phyloP scores from a whole-genome alignment of 768 basidiomycete species.

The Leucocoprinus sp. region DNA sequence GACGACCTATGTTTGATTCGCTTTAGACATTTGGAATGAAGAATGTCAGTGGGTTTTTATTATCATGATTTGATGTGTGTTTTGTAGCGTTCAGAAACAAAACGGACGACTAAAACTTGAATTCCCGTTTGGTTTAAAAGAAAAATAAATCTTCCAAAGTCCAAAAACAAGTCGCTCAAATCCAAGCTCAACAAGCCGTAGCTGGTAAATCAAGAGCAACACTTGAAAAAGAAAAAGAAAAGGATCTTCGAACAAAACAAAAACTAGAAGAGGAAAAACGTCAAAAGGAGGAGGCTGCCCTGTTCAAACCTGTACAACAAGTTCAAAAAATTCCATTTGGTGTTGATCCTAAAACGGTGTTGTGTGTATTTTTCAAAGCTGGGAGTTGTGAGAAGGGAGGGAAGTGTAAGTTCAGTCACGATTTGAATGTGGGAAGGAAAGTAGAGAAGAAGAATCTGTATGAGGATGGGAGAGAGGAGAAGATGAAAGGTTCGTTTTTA shows the following conservation, averaged over 20 bases:
- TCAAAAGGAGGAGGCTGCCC: slow-evolving; percentile 74
- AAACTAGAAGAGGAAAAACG: slow-evolving; percentile 78
- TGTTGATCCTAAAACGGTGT: slow-evolving; percentile 90
- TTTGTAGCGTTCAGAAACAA: too few species aligned
- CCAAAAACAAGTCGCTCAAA: slow-evolving; percentile 71
- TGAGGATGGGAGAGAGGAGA: slow-evolving; percentile 78
- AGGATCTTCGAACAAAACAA: slow-evolving; percentile 63
- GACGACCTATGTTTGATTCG: slow-evolving; percentile 11
- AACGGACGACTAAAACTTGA: too few species aligned
- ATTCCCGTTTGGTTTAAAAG: too few species aligned
- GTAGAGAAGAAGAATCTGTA: slow-evolving; percentile 96
- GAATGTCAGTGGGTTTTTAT: slow-evolving; percentile 28
- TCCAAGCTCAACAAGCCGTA: slow-evolving; percentile 68
- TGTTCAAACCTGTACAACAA: slow-evolving; percentile 77
- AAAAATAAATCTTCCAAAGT: slow-evolving; percentile 96
- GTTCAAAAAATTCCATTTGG: slow-evolving; percentile 88
- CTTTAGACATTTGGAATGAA: slow-evolving; percentile 81
- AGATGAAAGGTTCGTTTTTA: slow-evolving; percentile 49
- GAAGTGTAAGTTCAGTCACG: slow-evolving; percentile 98
- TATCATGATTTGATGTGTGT: too few species aligned
- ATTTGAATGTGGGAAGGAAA: slow-evolving; percentile 81
- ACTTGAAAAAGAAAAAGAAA: slow-evolving; percentile 83
- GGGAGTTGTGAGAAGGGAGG: slow-evolving; percentile 89
- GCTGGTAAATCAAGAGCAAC: slow-evolving; percentile 75
- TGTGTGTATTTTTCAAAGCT: slow-evolving; percentile 90